Conservation (phyloP, 306 rosid genomes). For the Cucurbita pepo region DNA sequence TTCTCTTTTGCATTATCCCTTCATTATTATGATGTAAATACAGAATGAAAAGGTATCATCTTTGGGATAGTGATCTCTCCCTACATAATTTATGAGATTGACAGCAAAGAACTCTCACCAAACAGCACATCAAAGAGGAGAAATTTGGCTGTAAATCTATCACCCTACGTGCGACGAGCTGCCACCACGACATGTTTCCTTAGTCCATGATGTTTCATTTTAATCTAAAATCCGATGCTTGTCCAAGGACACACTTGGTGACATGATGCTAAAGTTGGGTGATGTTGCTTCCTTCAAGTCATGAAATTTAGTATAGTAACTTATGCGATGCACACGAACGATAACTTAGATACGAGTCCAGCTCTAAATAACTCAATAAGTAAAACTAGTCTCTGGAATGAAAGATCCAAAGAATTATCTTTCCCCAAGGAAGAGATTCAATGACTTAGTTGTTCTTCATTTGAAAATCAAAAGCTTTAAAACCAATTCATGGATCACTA, state of each 20-base stretch:
- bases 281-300: conserved; percentile 5
- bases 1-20: not conserved
- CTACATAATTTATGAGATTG: not conserved
- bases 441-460: not conserved
- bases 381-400: not conserved
- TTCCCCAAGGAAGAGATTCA: not conserved
- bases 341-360: not conserved
- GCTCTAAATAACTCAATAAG: not conserved
- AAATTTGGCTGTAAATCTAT: not conserved
- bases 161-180: not conserved
- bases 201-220: not conserved
- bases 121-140: not conserved
- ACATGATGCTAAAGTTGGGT: not conserved
- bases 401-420: not conserved
- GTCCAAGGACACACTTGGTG: not conserved
- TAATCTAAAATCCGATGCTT: not conserved
- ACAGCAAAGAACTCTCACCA: not conserved
- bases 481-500: not conserved
- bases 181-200: not conserved
- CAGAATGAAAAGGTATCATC: not conserved
- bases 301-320: not conserved
- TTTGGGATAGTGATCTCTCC: not conserved
- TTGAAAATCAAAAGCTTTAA: not conserved
- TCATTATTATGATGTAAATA: not conserved
- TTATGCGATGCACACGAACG: not conserved